Percentiles rank a stretch among this genome's conserved stretches.
phyloP scores from a whole-genome alignment of 129 eudicot species.

The Flaveria robusta region DNA sequence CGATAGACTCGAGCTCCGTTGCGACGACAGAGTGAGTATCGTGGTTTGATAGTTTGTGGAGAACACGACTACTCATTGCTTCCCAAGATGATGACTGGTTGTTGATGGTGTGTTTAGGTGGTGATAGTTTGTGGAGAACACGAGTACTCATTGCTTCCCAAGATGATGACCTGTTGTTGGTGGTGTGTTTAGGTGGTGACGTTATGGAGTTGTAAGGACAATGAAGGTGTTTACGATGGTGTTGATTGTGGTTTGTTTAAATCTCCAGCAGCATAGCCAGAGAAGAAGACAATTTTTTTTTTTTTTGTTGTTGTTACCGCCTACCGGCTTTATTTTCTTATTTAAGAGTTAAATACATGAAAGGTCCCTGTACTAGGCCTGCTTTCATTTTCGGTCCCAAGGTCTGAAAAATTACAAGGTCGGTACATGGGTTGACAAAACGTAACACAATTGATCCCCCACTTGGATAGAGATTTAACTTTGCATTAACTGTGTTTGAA shows the following conservation, averaged over 20 bases:
- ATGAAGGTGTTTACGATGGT: not conserved
- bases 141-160: slow-evolving; percentile 65
- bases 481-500: too few species aligned
- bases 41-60: slow-evolving; percentile 75
- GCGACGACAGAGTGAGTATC: slow-evolving; percentile 78
- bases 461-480: too few species aligned
- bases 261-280: slow-evolving; percentile 51
- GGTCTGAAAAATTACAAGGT: too few species aligned
- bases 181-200: slow-evolving; percentile 37
- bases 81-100: slow-evolving; percentile 43
- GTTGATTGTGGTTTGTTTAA: slow-evolving; percentile 44
- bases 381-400: too few species aligned
- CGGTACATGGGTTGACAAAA: too few species aligned
- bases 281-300: not conserved
- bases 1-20: slow-evolving; percentile 69
- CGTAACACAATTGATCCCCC: too few species aligned
- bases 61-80: slow-evolving; percentile 63
- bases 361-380: too few species aligned
- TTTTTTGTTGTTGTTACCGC: too few species aligned
- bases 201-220: slow-evolving; percentile 12
- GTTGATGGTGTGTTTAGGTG: slow-evolving; percentile 32
- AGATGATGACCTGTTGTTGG: slow-evolving; percentile 34
- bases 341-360: too few species aligned
- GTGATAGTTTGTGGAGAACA: too few species aligned
- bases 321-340: too few species aligned